Evolutionary conservation across 805 yeast species (phyloP).

Genomic region (Lipomyces chichibuensis): DNA sequence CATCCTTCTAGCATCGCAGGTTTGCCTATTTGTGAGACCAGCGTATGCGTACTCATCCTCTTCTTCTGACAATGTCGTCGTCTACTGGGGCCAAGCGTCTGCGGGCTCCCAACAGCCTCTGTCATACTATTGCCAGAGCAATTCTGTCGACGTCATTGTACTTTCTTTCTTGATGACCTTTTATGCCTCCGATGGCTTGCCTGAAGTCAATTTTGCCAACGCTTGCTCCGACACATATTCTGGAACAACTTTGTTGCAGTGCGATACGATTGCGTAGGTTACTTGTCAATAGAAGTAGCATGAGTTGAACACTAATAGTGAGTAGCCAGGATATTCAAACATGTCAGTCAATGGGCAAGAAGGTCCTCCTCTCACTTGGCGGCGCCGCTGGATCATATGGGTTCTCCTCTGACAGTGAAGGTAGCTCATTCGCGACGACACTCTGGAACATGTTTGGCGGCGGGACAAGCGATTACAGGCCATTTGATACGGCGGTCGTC

Average conservation of each 20-base stretch:
- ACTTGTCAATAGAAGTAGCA: too few species aligned
- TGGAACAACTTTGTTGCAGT: constrained; percentile 50
- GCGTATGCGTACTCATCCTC: constrained; percentile 42
- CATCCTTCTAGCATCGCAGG: neutral
- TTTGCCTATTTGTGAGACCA: neutral
- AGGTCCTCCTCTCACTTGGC: constrained; percentile 66
- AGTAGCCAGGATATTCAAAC: constrained; percentile 57
- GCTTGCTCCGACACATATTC: constrained; percentile 47
- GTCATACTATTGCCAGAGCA: constrained; percentile 63
- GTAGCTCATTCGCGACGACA: constrained; percentile 49
- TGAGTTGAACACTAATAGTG: neutral
- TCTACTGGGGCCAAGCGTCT: constrained; percentile 86
- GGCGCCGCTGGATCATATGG: constrained; percentile 60
- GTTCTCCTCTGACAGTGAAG: constrained; percentile 52
- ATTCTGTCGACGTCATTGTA: constrained; percentile 65
- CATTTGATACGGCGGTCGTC: constrained; percentile 58
- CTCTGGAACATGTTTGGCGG: constrained; percentile 58
- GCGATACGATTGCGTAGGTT: constrained; percentile 49
- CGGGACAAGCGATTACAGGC: constrained; percentile 40
- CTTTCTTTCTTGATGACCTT: constrained; percentile 67
- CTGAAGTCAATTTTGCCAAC: constrained; percentile 60
- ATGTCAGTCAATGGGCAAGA: constrained; percentile 75
- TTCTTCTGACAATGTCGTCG: constrained; percentile 62
- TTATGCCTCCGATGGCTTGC: constrained; percentile 47
- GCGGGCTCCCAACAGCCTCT: constrained; percentile 56